phyloP scores from a whole-genome alignment of 352 stramenopile genomes.

The Halophytophthora polymorphica region DNA sequence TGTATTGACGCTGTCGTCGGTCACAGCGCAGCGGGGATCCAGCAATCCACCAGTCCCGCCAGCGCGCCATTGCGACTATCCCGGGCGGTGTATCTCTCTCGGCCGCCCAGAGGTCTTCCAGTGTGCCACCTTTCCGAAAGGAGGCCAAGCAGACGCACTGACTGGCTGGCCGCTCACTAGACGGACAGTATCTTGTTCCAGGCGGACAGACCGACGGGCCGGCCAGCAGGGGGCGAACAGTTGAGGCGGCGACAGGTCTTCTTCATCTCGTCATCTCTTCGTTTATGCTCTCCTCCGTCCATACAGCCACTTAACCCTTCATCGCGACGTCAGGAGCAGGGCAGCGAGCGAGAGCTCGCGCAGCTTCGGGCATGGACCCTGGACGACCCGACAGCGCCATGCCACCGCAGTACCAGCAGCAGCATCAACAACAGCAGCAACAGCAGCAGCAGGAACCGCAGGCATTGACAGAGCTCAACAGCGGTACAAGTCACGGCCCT shows the following conservation, averaged over 20 bases:
- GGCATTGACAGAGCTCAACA: slow-evolving; percentile 1
- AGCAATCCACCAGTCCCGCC: no score
- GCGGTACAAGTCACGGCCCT: slow-evolving; percentile 1
- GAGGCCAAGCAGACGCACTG: no score
- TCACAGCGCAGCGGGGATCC: no score
- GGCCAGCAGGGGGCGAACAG: slow-evolving; percentile 1
- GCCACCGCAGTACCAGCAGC: slow-evolving; percentile 19
- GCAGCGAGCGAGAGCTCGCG: slow-evolving; percentile 3
- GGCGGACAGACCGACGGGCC: not conserved
- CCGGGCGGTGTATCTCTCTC: no score
- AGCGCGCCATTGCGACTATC: no score
- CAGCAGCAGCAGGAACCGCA: slow-evolving; percentile 17
- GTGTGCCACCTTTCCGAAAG: no score
- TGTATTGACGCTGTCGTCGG: no score
- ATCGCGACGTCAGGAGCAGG: not conserved
- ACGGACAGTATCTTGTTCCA: not conserved
- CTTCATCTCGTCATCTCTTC: not conserved
- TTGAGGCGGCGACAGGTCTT: slow-evolving; percentile 16
- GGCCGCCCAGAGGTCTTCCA: no score
- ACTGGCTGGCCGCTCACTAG: not conserved
- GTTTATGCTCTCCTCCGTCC: not conserved
- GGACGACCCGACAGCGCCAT: slow-evolving; percentile 10
- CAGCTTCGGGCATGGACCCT: slow-evolving; percentile 8
- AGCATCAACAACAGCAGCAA: no score
- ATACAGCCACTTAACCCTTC: slow-evolving; percentile 6